Evolutionary conservation across 768 basidiomycete genomes (phyloP), one percentile per base, ranked within the genome.

Genomic region (Calvatia gigantea): DNA sequence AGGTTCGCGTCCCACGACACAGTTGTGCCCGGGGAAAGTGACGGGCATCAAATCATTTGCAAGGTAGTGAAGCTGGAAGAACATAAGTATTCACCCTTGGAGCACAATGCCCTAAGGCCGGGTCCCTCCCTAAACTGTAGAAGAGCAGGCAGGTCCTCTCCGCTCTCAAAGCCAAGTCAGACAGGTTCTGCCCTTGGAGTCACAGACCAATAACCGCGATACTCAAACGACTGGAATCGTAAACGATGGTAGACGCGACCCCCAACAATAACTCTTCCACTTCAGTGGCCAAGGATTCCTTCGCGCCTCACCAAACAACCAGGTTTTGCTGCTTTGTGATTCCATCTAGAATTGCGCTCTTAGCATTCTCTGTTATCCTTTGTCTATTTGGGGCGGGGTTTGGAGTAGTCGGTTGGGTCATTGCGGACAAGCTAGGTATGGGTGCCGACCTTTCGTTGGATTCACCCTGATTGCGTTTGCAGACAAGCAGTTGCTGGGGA

Each of bases 401-500:
- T 29, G 55, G 46, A 4, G 51, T 48, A 17, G 54, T 42, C 6
- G 60, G 57, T 17, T 56, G 51, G 37, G 27, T 57, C 23, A 47
- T 52, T 25, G 35, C 51, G 23, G 48, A 54, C 29, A 47, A 52
- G 0, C 59, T 62, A 44, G 54, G 61, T 62, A 29, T 6, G 61
- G 50, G 15, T 25, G 9, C 28, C 37, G 7, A 7, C 12, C 19
- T 6, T 19, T 23, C 32, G 37, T 21, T 15, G 28, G 9, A n/a
- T 15, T 37, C 19, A 4, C 25, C 4, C 33, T 25, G 19, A 46
- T 25, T 17, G 6, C 14, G 31, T 37, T 0, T 3, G 11, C 25
- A 65, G 60, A 58, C 47, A 31, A 50, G 35, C 51, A 58, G 32
- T 19, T 67, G 29, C 47, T 51, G 2, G 62, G 63, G 2, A 41